Base-by-base conservation (phyloP, 371 early-diverging fungal species). In the Rhizopus arrhizus region DNA sequence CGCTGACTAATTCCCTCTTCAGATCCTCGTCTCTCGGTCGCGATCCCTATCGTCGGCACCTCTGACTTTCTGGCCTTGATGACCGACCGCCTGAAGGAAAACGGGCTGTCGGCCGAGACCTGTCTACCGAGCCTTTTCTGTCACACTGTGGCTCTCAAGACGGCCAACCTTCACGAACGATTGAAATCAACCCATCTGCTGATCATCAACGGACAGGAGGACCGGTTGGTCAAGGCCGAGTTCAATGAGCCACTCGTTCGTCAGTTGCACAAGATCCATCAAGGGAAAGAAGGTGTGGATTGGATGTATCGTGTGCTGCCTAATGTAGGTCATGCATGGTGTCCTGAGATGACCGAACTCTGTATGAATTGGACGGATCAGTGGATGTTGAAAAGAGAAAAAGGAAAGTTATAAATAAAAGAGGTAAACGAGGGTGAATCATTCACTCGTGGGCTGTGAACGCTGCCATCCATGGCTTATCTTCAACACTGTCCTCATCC, bases 21-120 rank as follows among this genome's bases (percentile, higher is more conserved):
- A 78, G 79, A 78, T 61, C 66, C 79, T 13, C 64, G 79, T 36
- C 62, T 78, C 22, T 66, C 70, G 5, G 75, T 78, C 0, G 72
- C 64, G 2, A 75, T 78, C 40, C 75, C 79, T 43, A 66, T 78
- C 43, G 73, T 78, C 3, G 79, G 75, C 7, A 72, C 69, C 2
- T 61, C 68, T 47, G 74, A 77, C 31, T 73, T 62, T 32, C 22
- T 77, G 16, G 58, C 64, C 7, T 50, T 77, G 49, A 62, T 77
- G 70, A 29, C 58, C 13, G 52, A 45, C 29, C 63, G 77, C 6
- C 38, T 77, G n/a, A 16, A 48, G 3, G 59, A 62, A 43, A 36
- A 47, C 0, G 51, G 46, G 0, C 31, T 72, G 13, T 35, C 65
- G 0, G 47, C 62, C 28, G 59, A 64, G 3, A 53, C 38, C 0